Percentiles rank a stretch among this genome's conserved stretches.
These are phyloP conservation scores for Dactylellina leptospora DNA, from an alignment of 2,329 filamentous ascomycete genomes.

Conservation along the genomic window DNA sequence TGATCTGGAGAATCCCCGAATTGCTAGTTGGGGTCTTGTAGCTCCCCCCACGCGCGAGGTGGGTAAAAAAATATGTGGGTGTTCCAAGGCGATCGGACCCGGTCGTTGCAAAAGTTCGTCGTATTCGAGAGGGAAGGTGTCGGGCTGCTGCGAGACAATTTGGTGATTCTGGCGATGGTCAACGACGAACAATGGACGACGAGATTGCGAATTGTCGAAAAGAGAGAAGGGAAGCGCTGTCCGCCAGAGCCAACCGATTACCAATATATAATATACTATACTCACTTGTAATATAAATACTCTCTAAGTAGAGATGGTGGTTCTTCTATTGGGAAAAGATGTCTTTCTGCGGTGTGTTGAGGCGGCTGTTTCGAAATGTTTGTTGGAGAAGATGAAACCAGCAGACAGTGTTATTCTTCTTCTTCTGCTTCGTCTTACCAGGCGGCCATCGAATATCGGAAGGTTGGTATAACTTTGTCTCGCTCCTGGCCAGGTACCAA, in stretches of 20 bases:
- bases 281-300: too few species aligned
- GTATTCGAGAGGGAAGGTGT: background rate
- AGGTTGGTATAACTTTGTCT: slow-evolving; percentile 26
- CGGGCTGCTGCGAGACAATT: too few species aligned
- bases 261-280: too few species aligned
- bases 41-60: slow-evolving; percentile 1
- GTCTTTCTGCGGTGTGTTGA: background rate
- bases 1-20: background rate
- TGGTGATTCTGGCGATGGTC: too few species aligned
- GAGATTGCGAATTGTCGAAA: too few species aligned
- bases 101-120: background rate
- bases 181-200: too few species aligned
- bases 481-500: slow-evolving; percentile 6
- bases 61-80: background rate
- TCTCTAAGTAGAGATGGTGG: background rate
- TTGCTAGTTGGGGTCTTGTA: background rate
- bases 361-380: background rate
- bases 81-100: too few species aligned
- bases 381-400: too few species aligned
- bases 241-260: too few species aligned
- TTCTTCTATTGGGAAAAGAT: background rate
- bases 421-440: background rate
- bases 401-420: background rate
- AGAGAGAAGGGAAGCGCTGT: too few species aligned
- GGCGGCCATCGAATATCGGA: slow-evolving; percentile 21